Evolutionary conservation across 2,329 filamentous ascomycete genomes (phyloP), one percentile per base, ranked within the genome.

Genomic region (Geosmithia morbida): DNA sequence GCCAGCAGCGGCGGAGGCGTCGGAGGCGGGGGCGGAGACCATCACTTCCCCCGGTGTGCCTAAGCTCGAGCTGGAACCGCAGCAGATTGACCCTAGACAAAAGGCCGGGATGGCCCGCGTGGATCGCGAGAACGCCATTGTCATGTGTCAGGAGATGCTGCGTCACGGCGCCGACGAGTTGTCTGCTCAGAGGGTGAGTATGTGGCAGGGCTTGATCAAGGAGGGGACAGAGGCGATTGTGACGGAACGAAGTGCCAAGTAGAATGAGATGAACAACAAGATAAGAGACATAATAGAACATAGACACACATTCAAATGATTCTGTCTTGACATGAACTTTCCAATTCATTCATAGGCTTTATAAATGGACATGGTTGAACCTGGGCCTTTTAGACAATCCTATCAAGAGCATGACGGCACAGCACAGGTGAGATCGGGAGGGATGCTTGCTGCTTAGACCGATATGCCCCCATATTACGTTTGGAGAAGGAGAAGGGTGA

Each of bases 61-160:
- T 6, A 19, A 16, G 10, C 52, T 72, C 7, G 61, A 60, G 4
- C 56, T 72, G 13, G 64, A 72, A 53, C 71, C 71, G 45, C 71
- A 69, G 53, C 71, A 70, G 49, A 64, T 65, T 3, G 67, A 74
- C 45, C 60, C 66, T 1, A 61, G 60, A 20, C 63, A 68, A 48
- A 58, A 63, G 41, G 68, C 66, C 1, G 65, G 65, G 42, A 72
- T 74, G 64, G 61, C 63, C 1, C 67, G 66, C 50, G 64, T 75
- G 6, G 77, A 82, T 53, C 67, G 76, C 8, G 77, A 81, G 57
- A 83, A 83, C 51, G 75, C 69, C 0, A 60, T 83, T 19, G 74
- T 82, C 1, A 58, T 83, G 48, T 67, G 79, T 3, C 69, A 69
- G 2, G 72, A 80, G 58, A 54, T 83, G 47, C 54, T 79, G 41